These are phyloP conservation scores for Candida sojae DNA, from an alignment of 1,139 yeast species.

Conservation along the genomic window DNA sequence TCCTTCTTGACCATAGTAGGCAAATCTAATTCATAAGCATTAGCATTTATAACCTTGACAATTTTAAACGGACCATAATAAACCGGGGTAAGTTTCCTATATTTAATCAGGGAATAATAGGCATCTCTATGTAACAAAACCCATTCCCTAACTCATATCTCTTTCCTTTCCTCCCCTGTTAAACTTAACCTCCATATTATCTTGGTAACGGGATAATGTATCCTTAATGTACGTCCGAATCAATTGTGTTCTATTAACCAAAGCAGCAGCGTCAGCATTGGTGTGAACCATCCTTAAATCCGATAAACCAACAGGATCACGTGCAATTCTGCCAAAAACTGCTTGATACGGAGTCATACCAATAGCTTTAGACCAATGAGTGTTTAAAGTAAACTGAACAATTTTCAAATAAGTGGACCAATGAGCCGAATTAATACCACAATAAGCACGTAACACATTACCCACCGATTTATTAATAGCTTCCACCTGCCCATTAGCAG, in stretches of 20 bases:
- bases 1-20: constrained; percentile 4
- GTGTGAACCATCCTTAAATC: background rate
- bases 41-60: constrained; percentile 5
- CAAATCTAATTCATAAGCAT: constrained; percentile 7
- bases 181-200: constrained; percentile 2
- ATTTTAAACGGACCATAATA: constrained; percentile 7
- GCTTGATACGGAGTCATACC: constrained; percentile 4
- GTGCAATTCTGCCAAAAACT: constrained; percentile 3
- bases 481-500: constrained; percentile 6
- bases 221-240: background rate
- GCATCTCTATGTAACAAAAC: constrained; percentile 4
- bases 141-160: constrained; percentile 1
- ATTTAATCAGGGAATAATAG: background rate
- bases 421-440: background rate
- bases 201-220: constrained; percentile 1
- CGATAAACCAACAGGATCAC: background rate
- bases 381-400: constrained; percentile 5
- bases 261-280: background rate
- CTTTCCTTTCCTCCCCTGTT: constrained; percentile 1
- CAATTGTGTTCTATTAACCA: background rate
- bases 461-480: background rate
- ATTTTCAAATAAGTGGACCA: constrained; percentile 5
- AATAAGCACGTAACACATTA: background rate
- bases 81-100: constrained; percentile 2
- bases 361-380: constrained; percentile 2